Conservation (phyloP, 2,329 filamentous ascomycete species). For the Neospermospora avenae region DNA sequence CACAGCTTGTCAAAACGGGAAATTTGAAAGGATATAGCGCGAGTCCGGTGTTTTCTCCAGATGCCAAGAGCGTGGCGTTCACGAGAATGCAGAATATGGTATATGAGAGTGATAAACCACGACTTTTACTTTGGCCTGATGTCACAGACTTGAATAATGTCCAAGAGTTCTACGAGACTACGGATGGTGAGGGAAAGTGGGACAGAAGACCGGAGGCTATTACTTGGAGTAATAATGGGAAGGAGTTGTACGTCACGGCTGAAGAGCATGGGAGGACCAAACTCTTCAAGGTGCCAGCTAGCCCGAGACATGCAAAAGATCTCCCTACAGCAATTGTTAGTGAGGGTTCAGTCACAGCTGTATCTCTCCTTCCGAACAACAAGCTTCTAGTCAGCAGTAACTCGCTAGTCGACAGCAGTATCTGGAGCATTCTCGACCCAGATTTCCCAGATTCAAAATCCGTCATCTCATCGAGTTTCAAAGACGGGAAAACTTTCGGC, state of each 20-base stretch:
- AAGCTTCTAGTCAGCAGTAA: constrained; percentile 63
- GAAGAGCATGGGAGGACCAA: constrained; percentile 64
- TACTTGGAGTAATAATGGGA: constrained; percentile 56
- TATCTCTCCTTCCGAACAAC: constrained; percentile 48
- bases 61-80: constrained; percentile 70
- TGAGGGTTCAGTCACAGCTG: constrained; percentile 52
- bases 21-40: constrained; percentile 61
- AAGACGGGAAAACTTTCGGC: constrained; percentile 63
- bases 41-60: constrained; percentile 69
- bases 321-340: constrained; percentile 49
- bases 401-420: constrained; percentile 69
- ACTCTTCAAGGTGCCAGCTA: constrained; percentile 60
- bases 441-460: constrained; percentile 41
- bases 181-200: constrained; percentile 62
- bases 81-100: constrained; percentile 71
- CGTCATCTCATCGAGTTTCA: constrained; percentile 60
- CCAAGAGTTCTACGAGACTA: constrained; percentile 58
- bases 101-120: constrained; percentile 79
- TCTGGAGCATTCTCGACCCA: constrained; percentile 52
- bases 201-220: constrained; percentile 55
- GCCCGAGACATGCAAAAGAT: constrained; percentile 46
- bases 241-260: constrained; percentile 67
- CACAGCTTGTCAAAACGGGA: constrained; percentile 53
- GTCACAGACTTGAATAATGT: constrained; percentile 54
- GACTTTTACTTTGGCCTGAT: constrained; percentile 62